Conservation (phyloP, 192 early-diverging fungal genomes). For the Coemansia sp. region DNA sequence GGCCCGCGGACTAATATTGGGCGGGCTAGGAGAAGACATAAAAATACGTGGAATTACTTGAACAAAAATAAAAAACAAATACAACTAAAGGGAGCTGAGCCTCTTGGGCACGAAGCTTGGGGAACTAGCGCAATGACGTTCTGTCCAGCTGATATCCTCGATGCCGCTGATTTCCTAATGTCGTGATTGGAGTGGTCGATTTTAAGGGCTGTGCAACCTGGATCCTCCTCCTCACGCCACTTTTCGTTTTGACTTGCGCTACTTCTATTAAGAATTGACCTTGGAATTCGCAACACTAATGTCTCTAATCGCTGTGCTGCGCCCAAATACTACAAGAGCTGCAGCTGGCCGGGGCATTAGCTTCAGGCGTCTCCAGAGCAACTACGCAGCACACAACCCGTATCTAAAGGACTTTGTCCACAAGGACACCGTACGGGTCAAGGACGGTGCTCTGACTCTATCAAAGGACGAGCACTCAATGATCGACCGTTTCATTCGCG, state of each 20-base stretch:
- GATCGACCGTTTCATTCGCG: slow-evolving; percentile 80
- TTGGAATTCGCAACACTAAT: background rate
- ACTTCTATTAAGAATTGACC: background rate
- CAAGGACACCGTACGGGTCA: slow-evolving; percentile 28
- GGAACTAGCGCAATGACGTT: background rate
- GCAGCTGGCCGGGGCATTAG: background rate
- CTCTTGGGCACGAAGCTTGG: background rate
- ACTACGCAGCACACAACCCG: slow-evolving; percentile 40
- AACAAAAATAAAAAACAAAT: background rate
- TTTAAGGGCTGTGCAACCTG: background rate
- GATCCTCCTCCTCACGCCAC: background rate
- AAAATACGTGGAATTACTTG: background rate
- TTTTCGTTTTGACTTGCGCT: background rate
- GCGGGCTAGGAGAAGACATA: slow-evolving; percentile 9
- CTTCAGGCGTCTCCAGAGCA: slow-evolving; percentile 10
- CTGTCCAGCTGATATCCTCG: background rate
- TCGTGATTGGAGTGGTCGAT: background rate
- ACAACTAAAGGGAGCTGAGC: background rate
- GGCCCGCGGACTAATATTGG: background rate
- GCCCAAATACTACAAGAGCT: background rate
- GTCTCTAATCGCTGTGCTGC: background rate
- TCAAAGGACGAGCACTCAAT: slow-evolving; percentile 57
- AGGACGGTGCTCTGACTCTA: slow-evolving; percentile 31
- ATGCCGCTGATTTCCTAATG: background rate
- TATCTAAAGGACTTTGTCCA: slow-evolving; percentile 38